A percentile compares a stretch with the other conserved stretches of the same genome.
Conservation (phyloP, 148 eudicot species). For the Cornus kousa region DNA sequence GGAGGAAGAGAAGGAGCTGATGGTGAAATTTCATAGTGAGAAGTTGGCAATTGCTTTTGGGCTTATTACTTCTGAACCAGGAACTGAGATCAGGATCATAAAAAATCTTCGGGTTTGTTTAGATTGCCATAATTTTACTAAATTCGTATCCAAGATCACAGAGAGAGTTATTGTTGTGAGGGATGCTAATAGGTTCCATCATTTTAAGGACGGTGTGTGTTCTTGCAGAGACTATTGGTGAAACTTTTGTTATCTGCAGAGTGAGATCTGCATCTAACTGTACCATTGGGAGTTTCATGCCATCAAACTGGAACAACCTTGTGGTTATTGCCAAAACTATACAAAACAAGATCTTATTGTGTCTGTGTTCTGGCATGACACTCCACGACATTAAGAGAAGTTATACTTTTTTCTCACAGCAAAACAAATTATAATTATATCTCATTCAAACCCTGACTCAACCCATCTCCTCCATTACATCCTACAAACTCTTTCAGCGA, state of each 20-base stretch:
- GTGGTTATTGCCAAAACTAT: too few species aligned
- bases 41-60: slow-evolving; percentile 84
- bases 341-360: too few species aligned
- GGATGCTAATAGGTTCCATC: slow-evolving; percentile 91
- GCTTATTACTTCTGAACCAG: slow-evolving; percentile 60
- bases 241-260: slow-evolving; percentile 10
- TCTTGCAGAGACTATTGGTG: slow-evolving; percentile 88
- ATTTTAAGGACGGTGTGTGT: slow-evolving; percentile 65
- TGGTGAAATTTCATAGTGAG: slow-evolving; percentile 79
- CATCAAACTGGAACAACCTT: too few species aligned
- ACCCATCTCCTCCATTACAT: too few species aligned
- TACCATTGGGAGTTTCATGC: too few species aligned
- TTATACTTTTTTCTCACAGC: too few species aligned
- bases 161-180: slow-evolving; percentile 67
- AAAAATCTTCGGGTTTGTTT: slow-evolving; percentile 84
- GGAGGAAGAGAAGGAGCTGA: slow-evolving; percentile 89
- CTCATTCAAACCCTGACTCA: too few species aligned
- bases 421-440: too few species aligned
- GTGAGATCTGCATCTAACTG: not conserved
- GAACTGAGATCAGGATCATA: slow-evolving; percentile 68
- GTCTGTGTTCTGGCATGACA: too few species aligned
- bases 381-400: too few species aligned
- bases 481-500: too few species aligned
- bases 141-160: slow-evolving; percentile 59
- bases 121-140: slow-evolving; percentile 83